A percentile compares a stretch with the other conserved stretches of the same genome.
Evolutionary conservation across 2,329 filamentous ascomycete genomes (phyloP).

Genomic region (Chaetomiaceae sp.): DNA sequence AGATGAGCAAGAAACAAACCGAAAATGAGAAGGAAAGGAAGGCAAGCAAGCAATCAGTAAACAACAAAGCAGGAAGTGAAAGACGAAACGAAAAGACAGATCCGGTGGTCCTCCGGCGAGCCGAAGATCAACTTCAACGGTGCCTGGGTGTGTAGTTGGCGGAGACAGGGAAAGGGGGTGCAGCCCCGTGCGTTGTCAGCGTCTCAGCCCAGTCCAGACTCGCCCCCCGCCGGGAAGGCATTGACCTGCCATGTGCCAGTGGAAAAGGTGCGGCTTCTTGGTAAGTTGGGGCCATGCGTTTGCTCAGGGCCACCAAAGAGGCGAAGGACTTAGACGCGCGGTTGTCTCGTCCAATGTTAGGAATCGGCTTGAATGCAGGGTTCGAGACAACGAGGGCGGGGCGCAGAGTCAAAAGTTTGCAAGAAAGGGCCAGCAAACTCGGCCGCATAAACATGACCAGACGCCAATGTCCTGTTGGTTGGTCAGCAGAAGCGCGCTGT

Average conservation of each 20-base stretch:
- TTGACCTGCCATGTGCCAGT: too few relatives aligned
- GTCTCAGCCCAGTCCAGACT: slow-evolving; percentile 14
- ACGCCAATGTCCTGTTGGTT: background rate
- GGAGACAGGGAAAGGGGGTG: background rate
- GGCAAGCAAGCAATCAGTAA: slow-evolving; percentile 4
- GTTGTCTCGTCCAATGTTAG: slow-evolving; percentile 1
- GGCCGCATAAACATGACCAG: background rate
- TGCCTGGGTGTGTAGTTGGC: background rate
- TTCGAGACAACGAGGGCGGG: too few relatives aligned
- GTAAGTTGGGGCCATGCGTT: too few relatives aligned
- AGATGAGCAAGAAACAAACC: slow-evolving; percentile 7
- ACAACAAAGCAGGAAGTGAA: slow-evolving; percentile 4
- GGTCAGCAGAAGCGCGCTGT: background rate
- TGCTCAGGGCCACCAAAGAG: background rate
- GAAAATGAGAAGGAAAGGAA: slow-evolving; percentile 1
- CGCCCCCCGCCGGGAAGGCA: background rate
- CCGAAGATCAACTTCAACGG: slow-evolving; percentile 3
- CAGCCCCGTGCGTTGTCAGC: background rate
- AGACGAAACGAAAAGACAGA: background rate
- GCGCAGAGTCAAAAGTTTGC: too few relatives aligned
- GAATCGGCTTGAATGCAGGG: too few relatives aligned
- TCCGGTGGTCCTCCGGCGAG: background rate
- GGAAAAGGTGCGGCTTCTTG: too few relatives aligned
- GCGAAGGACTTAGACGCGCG: background rate
- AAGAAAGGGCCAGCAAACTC: background rate